Percentiles rank a stretch among this genome's conserved stretches.
These are phyloP conservation scores for Trametes villosa DNA, from an alignment of 768 basidiomycete species.

Conservation along the genomic window DNA sequence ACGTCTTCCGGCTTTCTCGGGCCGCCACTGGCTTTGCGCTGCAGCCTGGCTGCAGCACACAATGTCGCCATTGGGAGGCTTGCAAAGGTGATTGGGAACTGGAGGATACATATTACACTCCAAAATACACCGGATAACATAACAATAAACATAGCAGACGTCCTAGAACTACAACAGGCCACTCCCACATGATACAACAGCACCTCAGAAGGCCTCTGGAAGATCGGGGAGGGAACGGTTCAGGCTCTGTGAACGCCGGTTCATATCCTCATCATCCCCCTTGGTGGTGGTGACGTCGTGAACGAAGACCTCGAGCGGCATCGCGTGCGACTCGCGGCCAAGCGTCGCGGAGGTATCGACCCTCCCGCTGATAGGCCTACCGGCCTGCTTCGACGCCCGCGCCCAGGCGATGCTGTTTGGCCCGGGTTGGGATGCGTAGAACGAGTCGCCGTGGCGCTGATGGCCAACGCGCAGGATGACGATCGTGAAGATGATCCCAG, in stretches of 20 bases:
- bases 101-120: too few relatives aligned
- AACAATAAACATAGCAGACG: too few relatives aligned
- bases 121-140: too few relatives aligned
- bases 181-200: too few relatives aligned
- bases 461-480: slow-evolving; percentile 16
- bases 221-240: too few relatives aligned
- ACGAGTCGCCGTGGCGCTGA: slow-evolving; percentile 4
- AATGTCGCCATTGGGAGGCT: too few relatives aligned
- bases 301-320: not conserved
- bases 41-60: too few relatives aligned
- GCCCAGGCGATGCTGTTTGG: not conserved
- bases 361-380: not conserved
- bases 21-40: not conserved
- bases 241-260: too few relatives aligned
- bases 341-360: not conserved
- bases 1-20: slow-evolving; percentile 1
- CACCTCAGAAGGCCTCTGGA: too few relatives aligned
- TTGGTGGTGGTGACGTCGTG: not conserved
- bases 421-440: not conserved
- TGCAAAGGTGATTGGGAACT: too few relatives aligned
- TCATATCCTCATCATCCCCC: not conserved
- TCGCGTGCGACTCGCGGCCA: not conserved
- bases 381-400: not conserved
- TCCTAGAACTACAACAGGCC: too few relatives aligned
- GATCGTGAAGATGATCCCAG: slow-evolving; percentile 7